These are phyloP conservation scores for Spizellomyces sp. DNA, from an alignment of 192 early-diverging fungal genomes.

Conservation along the genomic window DNA sequence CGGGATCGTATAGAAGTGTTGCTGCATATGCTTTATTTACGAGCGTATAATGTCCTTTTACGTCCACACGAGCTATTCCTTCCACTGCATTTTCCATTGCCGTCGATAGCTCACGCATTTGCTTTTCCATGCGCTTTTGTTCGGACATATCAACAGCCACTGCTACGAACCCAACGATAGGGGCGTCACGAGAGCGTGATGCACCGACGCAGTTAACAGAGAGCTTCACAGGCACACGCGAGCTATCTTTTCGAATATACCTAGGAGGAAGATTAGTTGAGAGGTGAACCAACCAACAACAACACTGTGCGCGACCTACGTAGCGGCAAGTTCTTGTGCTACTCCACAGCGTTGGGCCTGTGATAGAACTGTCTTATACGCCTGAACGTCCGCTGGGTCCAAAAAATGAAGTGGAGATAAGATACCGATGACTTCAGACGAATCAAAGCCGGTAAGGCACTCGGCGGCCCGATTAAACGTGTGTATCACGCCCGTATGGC, in stretches of 20 bases:
- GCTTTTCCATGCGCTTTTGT: conserved; percentile 9
- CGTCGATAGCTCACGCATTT: conserved; percentile 3
- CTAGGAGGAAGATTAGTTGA: not conserved
- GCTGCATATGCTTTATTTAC: conserved; percentile 6
- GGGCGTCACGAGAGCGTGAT: not conserved
- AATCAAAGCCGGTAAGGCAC: conserved; percentile 1
- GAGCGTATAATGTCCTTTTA: not conserved
- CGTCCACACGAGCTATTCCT: conserved; percentile 5
- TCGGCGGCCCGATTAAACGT: conserved; percentile 1
- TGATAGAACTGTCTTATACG: not conserved
- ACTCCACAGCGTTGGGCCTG: not conserved
- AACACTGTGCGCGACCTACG: not conserved
- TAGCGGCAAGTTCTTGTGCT: not conserved
- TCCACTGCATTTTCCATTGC: conserved; percentile 5
- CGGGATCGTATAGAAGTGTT: not conserved
- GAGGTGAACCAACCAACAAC: not conserved
- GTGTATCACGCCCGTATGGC: not conserved
- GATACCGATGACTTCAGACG: not conserved
- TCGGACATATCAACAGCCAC: conserved; percentile 6
- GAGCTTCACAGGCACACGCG: conserved; percentile 6
- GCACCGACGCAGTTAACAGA: not conserved
- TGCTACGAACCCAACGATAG: not conserved
- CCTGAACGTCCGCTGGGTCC: not conserved
- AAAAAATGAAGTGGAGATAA: not conserved
- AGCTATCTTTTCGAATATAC: not conserved